Base-by-base conservation (phyloP, 106 monocot species). In the Dendrobium catenatum region DNA sequence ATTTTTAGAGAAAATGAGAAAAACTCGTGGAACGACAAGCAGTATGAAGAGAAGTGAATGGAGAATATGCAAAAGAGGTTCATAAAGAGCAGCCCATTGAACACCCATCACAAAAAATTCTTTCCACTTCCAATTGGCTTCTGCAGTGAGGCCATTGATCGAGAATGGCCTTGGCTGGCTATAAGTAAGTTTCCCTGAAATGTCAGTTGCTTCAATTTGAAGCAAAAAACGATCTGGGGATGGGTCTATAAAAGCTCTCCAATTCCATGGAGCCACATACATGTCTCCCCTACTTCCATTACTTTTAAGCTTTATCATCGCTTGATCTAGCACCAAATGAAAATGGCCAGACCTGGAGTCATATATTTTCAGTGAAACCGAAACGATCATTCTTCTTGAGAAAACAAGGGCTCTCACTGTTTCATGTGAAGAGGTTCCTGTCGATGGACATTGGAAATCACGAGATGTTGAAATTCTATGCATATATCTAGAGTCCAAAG, bases 21-120 rank as follows among this genome's bases (percentile, higher is more conserved):
- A 80, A 80, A 49, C 80, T 78, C 18, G 85, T 78, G 93, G 95
- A 73, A 91, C 80, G 75, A 95, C 82, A 79, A 99, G 85, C 73
- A 95, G 68, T 11, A 80, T 75, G 79, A 88, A 95, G 64, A 93
- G 79, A 85, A 91, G 51, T 18, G 72, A 42, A 72, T 95, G 74
- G 54, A 85, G 68, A 77, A 77, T 46, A 82, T 80, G 86, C 56
- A 99, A 77, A 77, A 88, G 67, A 44, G 87, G 91, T 7, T 79
- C 68, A 83, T 93, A 93, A 18, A 99, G 1, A 2, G 81, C 72
- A 22, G 87, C 85, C 98, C 95, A 95, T 19, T 95, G 95, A 80
- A 73, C 74, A 75, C 95, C 95, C 93, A 99, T 95, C 22, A 99
- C 93, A 59, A 86, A 73, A 87, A 99, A 99, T 79, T 95, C 98